These are phyloP conservation scores for Candida ovalis DNA, from an alignment of 805 yeast species.

Conservation along the genomic window DNA sequence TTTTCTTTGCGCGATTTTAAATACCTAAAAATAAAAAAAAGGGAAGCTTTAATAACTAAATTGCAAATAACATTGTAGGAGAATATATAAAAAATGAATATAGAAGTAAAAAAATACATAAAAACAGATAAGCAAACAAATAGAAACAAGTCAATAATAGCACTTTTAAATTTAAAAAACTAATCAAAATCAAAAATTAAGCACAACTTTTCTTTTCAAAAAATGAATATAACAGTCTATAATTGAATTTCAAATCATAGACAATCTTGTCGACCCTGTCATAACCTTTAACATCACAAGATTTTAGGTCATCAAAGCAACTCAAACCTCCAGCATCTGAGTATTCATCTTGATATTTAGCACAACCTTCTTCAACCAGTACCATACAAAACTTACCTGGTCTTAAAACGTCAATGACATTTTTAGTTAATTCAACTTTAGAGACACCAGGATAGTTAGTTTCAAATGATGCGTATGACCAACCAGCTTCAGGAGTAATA, in stretches of 20 bases:
- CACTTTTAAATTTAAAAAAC: not conserved
- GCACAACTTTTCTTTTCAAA: conserved; percentile 38
- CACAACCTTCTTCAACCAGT: conserved; percentile 21
- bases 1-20: no score
- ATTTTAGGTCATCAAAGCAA: conserved; percentile 31
- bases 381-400: conserved; percentile 70
- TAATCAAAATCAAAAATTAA: not conserved
- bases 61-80: not conserved
- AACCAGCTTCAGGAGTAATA: conserved; percentile 89
- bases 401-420: conserved; percentile 59
- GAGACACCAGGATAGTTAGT: conserved; percentile 63
- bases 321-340: conserved; percentile 24
- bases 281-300: conserved; percentile 43
- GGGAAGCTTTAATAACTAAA: not conserved
- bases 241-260: conserved; percentile 68
- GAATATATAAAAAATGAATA: not conserved
- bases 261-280: conserved; percentile 60
- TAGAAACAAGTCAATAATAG: not conserved
- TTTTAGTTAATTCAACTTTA: conserved; percentile 52
- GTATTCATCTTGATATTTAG: not conserved
- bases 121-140: not conserved
- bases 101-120: not conserved
- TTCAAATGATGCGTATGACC: conserved; percentile 96
- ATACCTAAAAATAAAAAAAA: no score
- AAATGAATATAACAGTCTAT: conserved; percentile 67